Percentiles rank a stretch among this genome's conserved stretches.
Evolutionary conservation across 1,284 basidiomycete genomes (phyloP).

Genomic region (Cutaneotrichosporon mucoides): DNA sequence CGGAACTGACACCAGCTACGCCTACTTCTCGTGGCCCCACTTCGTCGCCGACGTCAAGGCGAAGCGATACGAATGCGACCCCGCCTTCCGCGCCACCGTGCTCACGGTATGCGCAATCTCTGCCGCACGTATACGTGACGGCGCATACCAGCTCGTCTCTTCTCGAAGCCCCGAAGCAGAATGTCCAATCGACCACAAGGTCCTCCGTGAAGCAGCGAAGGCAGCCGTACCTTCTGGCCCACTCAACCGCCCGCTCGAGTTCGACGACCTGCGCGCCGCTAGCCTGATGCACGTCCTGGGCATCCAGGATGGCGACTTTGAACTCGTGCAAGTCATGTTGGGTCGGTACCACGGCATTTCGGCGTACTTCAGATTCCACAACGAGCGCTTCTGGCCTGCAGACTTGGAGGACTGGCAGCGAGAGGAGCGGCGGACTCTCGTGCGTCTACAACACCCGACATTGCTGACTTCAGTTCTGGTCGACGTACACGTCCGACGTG

Average conservation of each 20-base stretch:
- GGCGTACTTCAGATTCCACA: constrained; percentile 8
- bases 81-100: constrained; percentile 11
- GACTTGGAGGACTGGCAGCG: constrained; percentile 7
- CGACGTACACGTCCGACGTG: constrained; percentile 17
- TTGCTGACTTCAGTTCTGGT: constrained; percentile 17
- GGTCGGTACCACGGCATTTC: constrained; percentile 13
- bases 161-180: not conserved
- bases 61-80: constrained; percentile 9
- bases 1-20: constrained; percentile 8
- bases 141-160: not conserved
- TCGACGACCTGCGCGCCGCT: constrained; percentile 15
- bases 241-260: not conserved
- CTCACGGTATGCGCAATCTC: constrained; percentile 13
- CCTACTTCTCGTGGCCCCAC: constrained; percentile 18
- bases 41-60: constrained; percentile 8
- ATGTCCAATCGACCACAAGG: constrained; percentile 2
- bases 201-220: constrained; percentile 1
- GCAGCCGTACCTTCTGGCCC: not conserved
- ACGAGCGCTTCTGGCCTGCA: constrained; percentile 14
- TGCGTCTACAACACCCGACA: not conserved
- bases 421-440: constrained; percentile 18
- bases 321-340: constrained; percentile 10
- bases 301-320: constrained; percentile 14
- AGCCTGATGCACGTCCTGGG: constrained; percentile 13
- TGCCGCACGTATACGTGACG: constrained; percentile 16